Evolutionary conservation across 2,329 filamentous ascomycete genomes (phyloP), one percentile per base, ranked within the genome.

Genomic region (Fusarium graminum): DNA sequence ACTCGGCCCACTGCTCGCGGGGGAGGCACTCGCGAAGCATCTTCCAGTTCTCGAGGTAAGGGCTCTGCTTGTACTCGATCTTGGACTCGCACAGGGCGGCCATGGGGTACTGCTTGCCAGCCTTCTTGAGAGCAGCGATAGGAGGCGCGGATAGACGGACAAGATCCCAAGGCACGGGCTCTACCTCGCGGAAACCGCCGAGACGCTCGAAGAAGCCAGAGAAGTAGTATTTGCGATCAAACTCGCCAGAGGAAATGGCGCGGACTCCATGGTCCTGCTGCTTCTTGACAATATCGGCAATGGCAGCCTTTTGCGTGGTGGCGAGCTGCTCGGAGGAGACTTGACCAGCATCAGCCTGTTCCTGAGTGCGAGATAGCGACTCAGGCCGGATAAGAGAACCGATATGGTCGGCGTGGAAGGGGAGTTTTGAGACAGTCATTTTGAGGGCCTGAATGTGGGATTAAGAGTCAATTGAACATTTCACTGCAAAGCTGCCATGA

Each of bases 361-460:
- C 64, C 58, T 79, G 75, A 45, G 85, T 85, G 44, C 86, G 80
- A 14, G 90, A 81, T 26, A 92, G 83, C 50, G 84, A 78, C 51
- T 86, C 77, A 1, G 90, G 89, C 30, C 90, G 88, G 58, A 92
- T 85, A 30, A 92, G 81, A 14, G 89, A 92, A 47, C 90, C 90
- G 63, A 91, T 84, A 68, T 92, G 90, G 78, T 92, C 90, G 60
- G 89, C 89, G 74, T 90, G 85, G 78, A 91, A 92, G 47, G 88
- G 89, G 12, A 79, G 74, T 54, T 72, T 72, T 32, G 71, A 67
- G 36, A 47, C 65, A 30, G 49, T 46, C 73, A 76, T 76, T 55
- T 29, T 65, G 44, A 43, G 17, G 13, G n/a, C 30, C 28, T 45
- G 22, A 8, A 41, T 53, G 58, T 16, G 29, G 6, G 34, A 26